These are phyloP conservation scores for Tetrapisispora taiwanensis DNA, from an alignment of 805 yeast genomes.

Conservation along the genomic window DNA sequence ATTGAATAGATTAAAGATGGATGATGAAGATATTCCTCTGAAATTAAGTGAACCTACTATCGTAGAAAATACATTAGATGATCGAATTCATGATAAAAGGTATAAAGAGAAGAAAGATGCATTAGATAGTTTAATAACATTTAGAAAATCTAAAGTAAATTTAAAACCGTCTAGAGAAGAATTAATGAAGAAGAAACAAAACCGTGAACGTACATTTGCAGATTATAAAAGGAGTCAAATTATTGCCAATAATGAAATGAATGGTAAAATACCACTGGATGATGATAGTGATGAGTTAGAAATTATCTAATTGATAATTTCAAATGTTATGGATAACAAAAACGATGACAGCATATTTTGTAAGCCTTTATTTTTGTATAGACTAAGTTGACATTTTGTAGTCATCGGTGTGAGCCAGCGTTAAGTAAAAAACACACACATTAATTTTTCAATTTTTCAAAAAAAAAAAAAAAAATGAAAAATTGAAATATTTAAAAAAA, in stretches of 20 bases:
- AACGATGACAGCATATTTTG: no score
- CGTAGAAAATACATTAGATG: not conserved
- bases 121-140: conserved; percentile 24
- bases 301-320: not conserved
- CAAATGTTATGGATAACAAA: no score
- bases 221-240: conserved; percentile 15
- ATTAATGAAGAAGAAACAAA: conserved; percentile 18
- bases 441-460: no score
- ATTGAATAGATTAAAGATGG: conserved; percentile 7
- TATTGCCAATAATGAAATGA: not conserved
- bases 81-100: conserved; percentile 7
- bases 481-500: no score
- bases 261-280: not conserved
- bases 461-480: not conserved
- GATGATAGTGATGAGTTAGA: conserved; percentile 1
- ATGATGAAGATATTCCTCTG: not conserved
- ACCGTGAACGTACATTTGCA: conserved; percentile 23
- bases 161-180: conserved; percentile 28
- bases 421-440: no score
- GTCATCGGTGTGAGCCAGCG: no score
- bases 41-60: not conserved
- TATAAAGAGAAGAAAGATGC: conserved; percentile 13
- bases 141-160: conserved; percentile 28
- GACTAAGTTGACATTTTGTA: no score
- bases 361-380: no score